A percentile compares a stretch with the other conserved stretches of the same genome.
phyloP scores from a whole-genome alignment of 2,329 filamentous ascomycete genomes.

The Curvularia sp. region DNA sequence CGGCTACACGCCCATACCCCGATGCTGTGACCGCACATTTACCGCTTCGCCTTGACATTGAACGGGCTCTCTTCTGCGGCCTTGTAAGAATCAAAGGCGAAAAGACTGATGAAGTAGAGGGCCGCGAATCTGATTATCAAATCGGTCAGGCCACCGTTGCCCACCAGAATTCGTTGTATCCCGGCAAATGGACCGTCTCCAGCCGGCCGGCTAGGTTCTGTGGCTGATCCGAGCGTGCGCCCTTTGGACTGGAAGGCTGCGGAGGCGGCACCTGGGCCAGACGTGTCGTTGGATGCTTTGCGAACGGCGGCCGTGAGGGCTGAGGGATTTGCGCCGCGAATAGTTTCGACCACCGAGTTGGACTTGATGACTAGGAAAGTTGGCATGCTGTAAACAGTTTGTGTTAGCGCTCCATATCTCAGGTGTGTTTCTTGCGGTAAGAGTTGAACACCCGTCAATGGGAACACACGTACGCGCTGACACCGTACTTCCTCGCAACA shows the following conservation, averaged over 20 bases:
- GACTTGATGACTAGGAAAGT: slow-evolving; percentile 59
- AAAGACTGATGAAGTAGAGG: slow-evolving; percentile 56
- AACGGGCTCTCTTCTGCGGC: slow-evolving; percentile 56
- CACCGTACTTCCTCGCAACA: slow-evolving; percentile 58
- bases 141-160: slow-evolving; percentile 50
- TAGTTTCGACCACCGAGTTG: slow-evolving; percentile 54
- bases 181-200: slow-evolving; percentile 36
- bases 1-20: not conserved
- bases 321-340: slow-evolving; percentile 58
- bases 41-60: slow-evolving; percentile 45
- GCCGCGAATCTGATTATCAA: slow-evolving; percentile 55
- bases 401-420: slow-evolving; percentile 1
- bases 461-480: slow-evolving; percentile 54
- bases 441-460: not conserved
- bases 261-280: slow-evolving; percentile 46
- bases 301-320: slow-evolving; percentile 57
- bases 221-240: slow-evolving; percentile 51
- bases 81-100: slow-evolving; percentile 54
- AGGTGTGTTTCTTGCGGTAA: not conserved
- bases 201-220: slow-evolving; percentile 35
- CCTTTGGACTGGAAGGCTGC: slow-evolving; percentile 53
- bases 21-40: not conserved
- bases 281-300: slow-evolving; percentile 52
- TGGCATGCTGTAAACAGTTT: slow-evolving; percentile 51
- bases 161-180: slow-evolving; percentile 36